Conservation (phyloP, 257 asterid species). For the Lycium ferocissimum region DNA sequence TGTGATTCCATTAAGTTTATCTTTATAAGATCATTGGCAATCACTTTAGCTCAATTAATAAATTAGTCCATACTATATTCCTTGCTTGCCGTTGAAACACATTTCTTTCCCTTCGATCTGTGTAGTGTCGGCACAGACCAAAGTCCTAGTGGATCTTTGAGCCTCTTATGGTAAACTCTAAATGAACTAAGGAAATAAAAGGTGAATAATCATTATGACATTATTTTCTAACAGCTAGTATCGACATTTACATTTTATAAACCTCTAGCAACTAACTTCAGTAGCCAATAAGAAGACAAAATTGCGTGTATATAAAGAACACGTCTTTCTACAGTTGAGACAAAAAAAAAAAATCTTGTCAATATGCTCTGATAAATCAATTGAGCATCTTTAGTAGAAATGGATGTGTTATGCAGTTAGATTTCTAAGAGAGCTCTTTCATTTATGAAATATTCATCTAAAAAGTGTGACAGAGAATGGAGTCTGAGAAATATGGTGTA, state of each 20-base stretch:
- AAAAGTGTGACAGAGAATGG: neutral
- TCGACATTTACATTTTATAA: neutral
- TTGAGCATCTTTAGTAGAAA: neutral
- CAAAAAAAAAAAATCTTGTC: too few relatives aligned
- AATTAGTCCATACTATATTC: neutral
- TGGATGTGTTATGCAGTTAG: neutral
- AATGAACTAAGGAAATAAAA: too few relatives aligned
- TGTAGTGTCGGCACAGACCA: neutral
- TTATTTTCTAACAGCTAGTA: neutral
- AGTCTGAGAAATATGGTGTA: neutral
- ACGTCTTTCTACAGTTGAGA: neutral
- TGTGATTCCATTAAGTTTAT: neutral
- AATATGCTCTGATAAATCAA: neutral
- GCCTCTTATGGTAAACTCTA: too few relatives aligned
- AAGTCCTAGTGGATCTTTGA: too few relatives aligned
- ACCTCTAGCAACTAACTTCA: neutral
- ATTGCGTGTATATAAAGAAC: neutral
- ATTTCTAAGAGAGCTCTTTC: neutral
- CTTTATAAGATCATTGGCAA: neutral
- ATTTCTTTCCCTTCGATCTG: neutral
- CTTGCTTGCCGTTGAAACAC: neutral
- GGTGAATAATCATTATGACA: neutral
- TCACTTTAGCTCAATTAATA: neutral
- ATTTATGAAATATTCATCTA: too few relatives aligned
- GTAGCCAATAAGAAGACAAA: neutral